Base-by-base conservation (phyloP, 352 stramenopile species). In the Globisporangium irregulare region DNA sequence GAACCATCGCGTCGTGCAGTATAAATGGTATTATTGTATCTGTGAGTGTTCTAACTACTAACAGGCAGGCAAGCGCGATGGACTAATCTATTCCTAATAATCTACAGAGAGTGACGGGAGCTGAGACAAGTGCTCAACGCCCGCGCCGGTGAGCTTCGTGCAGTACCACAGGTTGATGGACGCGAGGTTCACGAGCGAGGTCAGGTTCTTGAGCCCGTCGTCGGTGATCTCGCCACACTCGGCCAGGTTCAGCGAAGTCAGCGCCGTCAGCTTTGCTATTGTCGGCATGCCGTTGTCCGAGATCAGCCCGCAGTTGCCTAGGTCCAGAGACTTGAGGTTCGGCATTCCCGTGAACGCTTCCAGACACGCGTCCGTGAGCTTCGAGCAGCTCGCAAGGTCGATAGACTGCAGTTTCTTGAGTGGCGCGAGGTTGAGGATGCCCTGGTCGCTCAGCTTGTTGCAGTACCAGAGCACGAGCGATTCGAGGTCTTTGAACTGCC, bases 91-190 rank as follows among this genome's bases (percentile, higher is more conserved):
- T 51, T 36, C 38, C 43, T 69, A 83, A 43, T 79, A 79, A 36
- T 92, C 82, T 25, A 89, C 76, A 24, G 76, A 79, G 20, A 89
- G 72, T 6, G 73, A 75, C 0, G 76, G 75, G 38, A 93, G 71
- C 22, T 73, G 71, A 15, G 73, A 63, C 29, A 90, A 72, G 38
- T 83, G 67, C 51, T 88, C 74, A 41, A 94, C 75, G 8, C 84
- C 80, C 1, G 51, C 67, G 60, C 59, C 71, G 1, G 84, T 91
- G 60, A 94, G 75, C 66, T 94, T 92, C 20, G 73, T 87, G 73
- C 86, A 94, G 66, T 93, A 93, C 86, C 84, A 93, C 14, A 93
- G 63, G 60, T 92, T 94, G 68, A 92, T 85, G 18, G 73, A 86
- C 38, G 73, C 69, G 48, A 94, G 73, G 36, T 83, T 82, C 10